Percentiles rank a stretch among this genome's conserved stretches.
Evolutionary conservation across 768 basidiomycete genomes (phyloP).

Genomic region (Tricholoma saponaceum): DNA sequence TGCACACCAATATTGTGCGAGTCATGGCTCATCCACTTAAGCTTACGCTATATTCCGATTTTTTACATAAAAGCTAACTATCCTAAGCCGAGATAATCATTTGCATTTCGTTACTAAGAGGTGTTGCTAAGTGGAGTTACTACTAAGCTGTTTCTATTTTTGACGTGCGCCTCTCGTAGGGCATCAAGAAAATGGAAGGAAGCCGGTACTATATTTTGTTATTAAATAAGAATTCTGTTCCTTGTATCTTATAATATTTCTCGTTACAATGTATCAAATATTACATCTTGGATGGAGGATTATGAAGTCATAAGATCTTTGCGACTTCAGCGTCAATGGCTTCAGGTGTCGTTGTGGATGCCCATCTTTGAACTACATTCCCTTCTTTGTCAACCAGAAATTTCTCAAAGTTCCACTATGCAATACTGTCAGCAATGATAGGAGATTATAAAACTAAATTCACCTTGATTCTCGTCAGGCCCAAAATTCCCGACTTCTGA

Average conservation of each 20-base stretch:
- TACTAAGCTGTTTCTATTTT: too few species aligned
- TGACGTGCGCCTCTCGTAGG: too few species aligned
- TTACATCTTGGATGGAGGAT: neutral
- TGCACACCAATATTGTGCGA: too few species aligned
- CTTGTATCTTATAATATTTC: neutral
- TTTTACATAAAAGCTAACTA: too few species aligned
- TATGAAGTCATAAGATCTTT: slow-evolving; percentile 44
- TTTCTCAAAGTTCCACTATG: slow-evolving; percentile 89
- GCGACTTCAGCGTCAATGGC: slow-evolving; percentile 60
- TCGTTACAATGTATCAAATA: neutral
- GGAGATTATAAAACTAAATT: slow-evolving; percentile 10
- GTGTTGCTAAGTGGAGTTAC: too few species aligned
- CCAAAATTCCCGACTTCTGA: slow-evolving; percentile 70
- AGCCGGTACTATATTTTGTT: slow-evolving; percentile 4
- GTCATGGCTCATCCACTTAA: too few species aligned
- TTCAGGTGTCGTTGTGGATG: slow-evolving; percentile 68
- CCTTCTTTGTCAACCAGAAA: slow-evolving; percentile 81
- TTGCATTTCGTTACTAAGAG: too few species aligned
- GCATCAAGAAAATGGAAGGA: too few species aligned
- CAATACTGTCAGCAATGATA: neutral
- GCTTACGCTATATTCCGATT: too few species aligned
- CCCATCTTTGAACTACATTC: slow-evolving; percentile 71
- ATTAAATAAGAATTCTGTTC: neutral
- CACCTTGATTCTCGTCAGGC: slow-evolving; percentile 73
- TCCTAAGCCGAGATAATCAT: too few species aligned